Evolutionary conservation across 306 rosid genomes (phyloP), one percentile per base, ranked within the genome.

Genomic region (Datisca glomerata): DNA sequence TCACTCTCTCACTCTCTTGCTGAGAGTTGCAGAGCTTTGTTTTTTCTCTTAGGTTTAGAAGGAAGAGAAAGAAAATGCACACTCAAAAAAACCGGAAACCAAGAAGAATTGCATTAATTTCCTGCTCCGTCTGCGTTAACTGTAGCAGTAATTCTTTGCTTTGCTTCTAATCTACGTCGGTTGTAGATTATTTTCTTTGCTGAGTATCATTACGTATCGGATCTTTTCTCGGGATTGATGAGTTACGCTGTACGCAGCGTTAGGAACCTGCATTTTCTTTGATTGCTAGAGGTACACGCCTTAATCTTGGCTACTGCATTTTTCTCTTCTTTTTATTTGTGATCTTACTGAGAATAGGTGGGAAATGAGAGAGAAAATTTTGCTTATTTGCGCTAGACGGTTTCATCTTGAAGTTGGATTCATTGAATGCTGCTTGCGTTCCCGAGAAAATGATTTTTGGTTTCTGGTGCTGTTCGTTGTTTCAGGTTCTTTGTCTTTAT

Each of bases 151-250:
- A 66, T 78, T 75, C 81, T 37, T 70, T 82, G 33, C 87, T 82
- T 87, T 70, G 72, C 85, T 73, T 79, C 41, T 54, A 75, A 71
- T 68, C 78, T 57, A 78, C 84, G 71, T 68, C 33, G 40, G 59
- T 57, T 66, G 18, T 33, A 20, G 14, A 3, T 41, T 33, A n/a
- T 24, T 24, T 18, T 33, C 2, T 10, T 12, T 32, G 18, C 37
- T 38, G 51, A 23, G 10, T n/a, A 12, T 59, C 40, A 53, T 51
- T 38, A 78, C 74, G 65, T 58, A 31, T 57, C 46, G 74, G 64
- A 70, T 81, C 81, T 60, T 59, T 31, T 49, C 24, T 65, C 52
- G 69, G 67, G 68, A 72, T 65, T 71, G 17, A 46, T 15, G 20
- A 18, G 31, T 53, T 31, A 19, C 18, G 14, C 17, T 52, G n/a